A percentile compares a stretch with the other conserved stretches of the same genome.
These are phyloP conservation scores for Malus hybrid DNA, from an alignment of 331 rosid species.

Conservation along the genomic window DNA sequence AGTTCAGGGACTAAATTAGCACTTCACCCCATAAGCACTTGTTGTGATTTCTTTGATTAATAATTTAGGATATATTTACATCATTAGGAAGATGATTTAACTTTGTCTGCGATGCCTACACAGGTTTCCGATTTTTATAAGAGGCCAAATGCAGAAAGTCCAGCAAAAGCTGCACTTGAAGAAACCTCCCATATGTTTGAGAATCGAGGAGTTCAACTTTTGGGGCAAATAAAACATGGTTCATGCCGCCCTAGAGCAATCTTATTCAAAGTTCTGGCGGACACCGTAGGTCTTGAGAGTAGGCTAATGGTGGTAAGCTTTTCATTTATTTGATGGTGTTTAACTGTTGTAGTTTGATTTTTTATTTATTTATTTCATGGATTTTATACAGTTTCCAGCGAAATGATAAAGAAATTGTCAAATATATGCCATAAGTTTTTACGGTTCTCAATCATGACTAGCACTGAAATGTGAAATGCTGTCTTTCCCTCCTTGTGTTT, in stretches of 20 bases:
- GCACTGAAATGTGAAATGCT: conserved; percentile 14
- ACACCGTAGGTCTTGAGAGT: conserved; percentile 92
- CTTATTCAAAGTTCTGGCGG: conserved; percentile 90
- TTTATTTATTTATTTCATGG: neutral
- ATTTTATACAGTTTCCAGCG: neutral
- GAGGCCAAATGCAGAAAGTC: conserved; percentile 77
- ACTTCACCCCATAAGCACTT: too few species aligned
- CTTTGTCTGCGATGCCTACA: conserved; percentile 8
- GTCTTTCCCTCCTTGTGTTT: neutral
- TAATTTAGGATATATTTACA: neutral
- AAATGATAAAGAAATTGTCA: neutral
- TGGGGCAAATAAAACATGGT: conserved; percentile 93
- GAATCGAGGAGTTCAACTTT: conserved; percentile 78
- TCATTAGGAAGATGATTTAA: neutral
- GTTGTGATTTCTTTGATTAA: neutral
- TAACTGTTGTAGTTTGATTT: neutral
- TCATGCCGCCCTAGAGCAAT: conserved; percentile 93
- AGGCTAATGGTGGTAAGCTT: conserved; percentile 84
- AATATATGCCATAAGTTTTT: neutral
- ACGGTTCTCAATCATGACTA: neutral
- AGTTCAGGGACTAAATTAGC: too few species aligned
- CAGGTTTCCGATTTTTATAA: conserved; percentile 89
- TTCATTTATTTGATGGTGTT: conserved; percentile 10
- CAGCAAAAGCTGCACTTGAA: conserved; percentile 81
- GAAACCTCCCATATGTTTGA: conserved; percentile 80